Base-by-base conservation (phyloP, 2,329 filamentous ascomycete species). In the Aspergillus spinulosporus region DNA sequence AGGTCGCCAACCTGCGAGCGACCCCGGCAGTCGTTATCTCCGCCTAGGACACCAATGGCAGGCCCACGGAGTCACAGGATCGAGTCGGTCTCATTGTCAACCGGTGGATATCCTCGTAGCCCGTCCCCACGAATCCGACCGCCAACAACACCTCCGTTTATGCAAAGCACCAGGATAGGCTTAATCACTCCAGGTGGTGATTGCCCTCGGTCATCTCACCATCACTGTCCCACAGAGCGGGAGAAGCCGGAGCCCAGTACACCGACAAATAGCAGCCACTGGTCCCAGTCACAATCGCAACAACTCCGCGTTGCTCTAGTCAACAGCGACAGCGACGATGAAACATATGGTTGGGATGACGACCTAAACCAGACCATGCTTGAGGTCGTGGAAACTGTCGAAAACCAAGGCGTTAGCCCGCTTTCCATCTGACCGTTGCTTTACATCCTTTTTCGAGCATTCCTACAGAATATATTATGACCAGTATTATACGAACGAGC, bases 291-390 rank as follows among this genome's bases (percentile, higher is more conserved):
- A 7, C 14, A 3, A 21, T 47, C 34, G 8, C 26, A n/a, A n/a
- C 39, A 42, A 9, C 39, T 6, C 21, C 7, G 5, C n/a, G 14
- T 12, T 21, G 21, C n/a, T 12, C 39, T 14, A 21, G 5, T 14
- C n/a, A 42, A 15, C 32, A 15, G n/a, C 3, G 49, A 52, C 7
- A 57, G 54, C 12, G 54, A 57, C 37, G 4, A 42, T 5, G 54
- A 57, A 9, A 48, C 54, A 12, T 57, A 57, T 14, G 54, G 45
- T 6, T 57, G 54, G 54, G 26, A 48, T 31, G 49, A 49, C 39
- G 48, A 52, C 2, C 21, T 57, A 9, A 21, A 29, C 9, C 29
- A 28, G 6, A 46, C 36, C n/a, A 6, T 52, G 3, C 29, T 46
- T 26, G 34, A 36, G 9, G 7, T 56, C 11, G 42, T 36, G 15